Conservation (phyloP, 2,329 filamentous ascomycete species). For the Graphiopsis chlorocephala region DNA sequence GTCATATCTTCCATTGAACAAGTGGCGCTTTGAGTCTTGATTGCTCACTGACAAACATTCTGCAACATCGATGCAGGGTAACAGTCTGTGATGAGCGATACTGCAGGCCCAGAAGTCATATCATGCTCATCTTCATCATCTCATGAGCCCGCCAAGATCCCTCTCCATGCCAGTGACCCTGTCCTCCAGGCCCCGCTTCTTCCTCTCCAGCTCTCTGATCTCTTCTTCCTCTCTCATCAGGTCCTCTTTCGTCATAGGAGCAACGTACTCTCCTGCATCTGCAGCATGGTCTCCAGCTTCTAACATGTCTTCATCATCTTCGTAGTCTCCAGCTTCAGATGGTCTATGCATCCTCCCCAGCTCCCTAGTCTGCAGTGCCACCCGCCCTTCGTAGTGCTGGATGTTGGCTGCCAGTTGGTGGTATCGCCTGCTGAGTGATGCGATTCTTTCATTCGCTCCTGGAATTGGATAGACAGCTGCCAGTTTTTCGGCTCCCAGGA, state of each 20-base stretch:
- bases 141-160: conserved; percentile 61
- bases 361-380: conserved; percentile 72
- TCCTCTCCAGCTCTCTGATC: conserved; percentile 60
- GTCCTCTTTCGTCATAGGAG: conserved; percentile 64
- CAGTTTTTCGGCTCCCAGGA: conserved; percentile 85
- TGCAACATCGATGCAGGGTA: not conserved
- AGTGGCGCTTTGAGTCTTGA: not conserved
- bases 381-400: conserved; percentile 74
- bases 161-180: conserved; percentile 66
- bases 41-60: not conserved
- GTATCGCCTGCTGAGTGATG: conserved; percentile 67
- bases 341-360: conserved; percentile 68
- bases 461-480: conserved; percentile 82
- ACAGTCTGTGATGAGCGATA: not conserved
- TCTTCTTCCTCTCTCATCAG: conserved; percentile 67
- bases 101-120: not conserved
- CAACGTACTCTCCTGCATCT: conserved; percentile 26
- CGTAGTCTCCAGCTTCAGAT: conserved; percentile 29
- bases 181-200: conserved; percentile 61
- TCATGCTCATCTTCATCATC: conserved; percentile 36
- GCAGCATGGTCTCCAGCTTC: conserved; percentile 48
- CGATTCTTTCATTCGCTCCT: conserved; percentile 74
- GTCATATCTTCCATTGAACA: not conserved
- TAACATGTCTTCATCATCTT: conserved; percentile 50
- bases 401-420: conserved; percentile 70